Evolutionary conservation across 305 asterid species (phyloP), one percentile per base, ranked within the genome.

Genomic region (Striga hermonthica): DNA sequence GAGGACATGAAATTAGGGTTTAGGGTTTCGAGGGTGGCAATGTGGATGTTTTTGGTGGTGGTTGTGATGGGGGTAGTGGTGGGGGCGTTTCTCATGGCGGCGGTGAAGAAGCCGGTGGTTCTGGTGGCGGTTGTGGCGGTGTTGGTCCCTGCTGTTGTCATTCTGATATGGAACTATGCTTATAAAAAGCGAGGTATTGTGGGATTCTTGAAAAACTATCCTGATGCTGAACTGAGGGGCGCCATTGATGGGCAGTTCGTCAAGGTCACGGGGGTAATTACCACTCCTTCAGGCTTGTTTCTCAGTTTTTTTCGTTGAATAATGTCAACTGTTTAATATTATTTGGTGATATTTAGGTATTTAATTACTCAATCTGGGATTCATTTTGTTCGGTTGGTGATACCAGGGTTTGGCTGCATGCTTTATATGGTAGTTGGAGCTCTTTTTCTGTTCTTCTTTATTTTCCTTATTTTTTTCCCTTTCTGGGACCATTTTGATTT

Each of bases 211-310:
- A 74, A 64, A 47, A 75, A 72, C 59, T 77, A 80, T 73, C 86
- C 86, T 22, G 83, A 81, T 65, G 81, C 83, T 41, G 90, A 84
- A 78, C 84, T 86, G 53, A 73, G 95, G 74, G 91, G 93, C 15
- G 96, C 99, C 63, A 65, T 75, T 50, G 93, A 86, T 74, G 99
- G 99, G 44, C 95, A 91, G 84, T 84, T 65, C 79, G 96, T 94
- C 71, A 94, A 94, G 86, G 95, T 91, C 80, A 88, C 98, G 4
- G 99, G 99, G 98, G 99, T 94, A 91, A 88, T 61, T 68, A 71
- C 78, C 3, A 13, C 41, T 3, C 57, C 56, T 16, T 5, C 57
- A 12, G n/a, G 9, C 58, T 60, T 65, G 39, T 63, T 56, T 34
- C 35, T 39, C 9, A 7, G 40, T 41, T 45, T 62, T 55, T 57